Conservation (phyloP, 2,329 filamentous ascomycete genomes). For the Colletotrichum gigasporum region DNA sequence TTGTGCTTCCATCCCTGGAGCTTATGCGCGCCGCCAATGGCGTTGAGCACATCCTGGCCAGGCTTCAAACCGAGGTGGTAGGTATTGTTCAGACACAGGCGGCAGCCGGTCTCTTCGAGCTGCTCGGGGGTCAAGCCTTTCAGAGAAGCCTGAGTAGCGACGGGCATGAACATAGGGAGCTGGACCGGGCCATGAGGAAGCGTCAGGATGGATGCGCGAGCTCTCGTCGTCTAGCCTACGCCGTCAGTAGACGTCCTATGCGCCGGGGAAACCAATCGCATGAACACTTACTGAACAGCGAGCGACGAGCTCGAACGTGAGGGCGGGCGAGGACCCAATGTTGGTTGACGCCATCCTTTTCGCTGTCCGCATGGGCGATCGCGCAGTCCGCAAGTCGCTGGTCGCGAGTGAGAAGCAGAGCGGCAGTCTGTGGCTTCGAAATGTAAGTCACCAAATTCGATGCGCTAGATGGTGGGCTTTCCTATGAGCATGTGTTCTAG, state of each 20-base stretch:
- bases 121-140: conserved; percentile 95
- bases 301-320: conserved; percentile 81
- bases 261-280: neutral
- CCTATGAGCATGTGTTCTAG: no score
- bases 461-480: conserved; percentile 21
- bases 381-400: conserved; percentile 9
- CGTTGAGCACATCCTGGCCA: conserved; percentile 87
- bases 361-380: conserved; percentile 30
- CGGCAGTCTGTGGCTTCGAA: neutral
- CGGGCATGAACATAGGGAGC: conserved; percentile 97
- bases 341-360: conserved; percentile 58
- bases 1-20: conserved; percentile 96
- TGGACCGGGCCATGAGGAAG: conserved; percentile 92
- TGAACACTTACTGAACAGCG: conserved; percentile 76
- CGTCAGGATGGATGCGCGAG: conserved; percentile 85
- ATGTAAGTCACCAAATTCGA: conserved; percentile 7
- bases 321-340: conserved; percentile 68
- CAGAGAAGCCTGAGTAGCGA: conserved; percentile 94
- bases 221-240: conserved; percentile 81
- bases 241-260: neutral
- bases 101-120: conserved; percentile 87
- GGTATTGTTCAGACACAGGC: conserved; percentile 95
- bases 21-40: conserved; percentile 91
- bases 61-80: conserved; percentile 97
- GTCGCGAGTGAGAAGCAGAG: neutral